A percentile compares a stretch with the other conserved stretches of the same genome.
phyloP scores from a whole-genome alignment of 2,329 filamentous ascomycete species.

The Teratosphaeria viscida region DNA sequence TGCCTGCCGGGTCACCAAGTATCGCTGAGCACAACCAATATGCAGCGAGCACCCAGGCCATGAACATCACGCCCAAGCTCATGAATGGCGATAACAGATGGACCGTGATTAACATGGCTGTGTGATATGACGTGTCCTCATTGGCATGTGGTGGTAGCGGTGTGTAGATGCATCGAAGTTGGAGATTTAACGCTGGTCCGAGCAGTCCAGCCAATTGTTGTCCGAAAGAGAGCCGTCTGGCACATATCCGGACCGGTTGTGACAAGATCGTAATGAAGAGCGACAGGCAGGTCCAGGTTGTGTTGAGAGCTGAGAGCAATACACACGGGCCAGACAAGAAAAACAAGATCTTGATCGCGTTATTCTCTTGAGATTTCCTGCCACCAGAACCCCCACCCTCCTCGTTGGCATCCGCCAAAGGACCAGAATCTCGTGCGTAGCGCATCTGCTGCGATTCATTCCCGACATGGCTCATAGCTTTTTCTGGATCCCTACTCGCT shows the following conservation, averaged over 20 bases:
- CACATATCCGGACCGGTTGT: slow-evolving; percentile 46
- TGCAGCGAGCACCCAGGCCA: slow-evolving; percentile 48
- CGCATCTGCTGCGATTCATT: slow-evolving; percentile 5
- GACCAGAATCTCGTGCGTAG: slow-evolving; percentile 3
- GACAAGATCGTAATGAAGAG: slow-evolving; percentile 41
- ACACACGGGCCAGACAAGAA: slow-evolving; percentile 45
- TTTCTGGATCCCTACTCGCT: slow-evolving; percentile 15
- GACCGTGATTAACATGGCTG: slow-evolving; percentile 40
- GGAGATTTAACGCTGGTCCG: slow-evolving; percentile 42
- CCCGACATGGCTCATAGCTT: slow-evolving; percentile 11
- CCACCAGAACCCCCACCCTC: slow-evolving; percentile 28
- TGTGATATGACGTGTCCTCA: slow-evolving; percentile 29
- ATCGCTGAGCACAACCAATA: slow-evolving; percentile 47
- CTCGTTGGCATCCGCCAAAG: slow-evolving; percentile 13
- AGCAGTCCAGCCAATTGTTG: slow-evolving; percentile 43
- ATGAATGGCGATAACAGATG: slow-evolving; percentile 47
- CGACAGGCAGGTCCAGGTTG: slow-evolving; percentile 44
- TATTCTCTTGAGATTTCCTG: slow-evolving; percentile 31
- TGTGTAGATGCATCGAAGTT: slow-evolving; percentile 40
- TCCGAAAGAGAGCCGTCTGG: slow-evolving; percentile 36
- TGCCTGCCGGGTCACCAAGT: slow-evolving; percentile 50
- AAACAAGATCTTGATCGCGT: slow-evolving; percentile 37
- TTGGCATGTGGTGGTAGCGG: slow-evolving; percentile 20
- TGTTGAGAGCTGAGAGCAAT: slow-evolving; percentile 43
- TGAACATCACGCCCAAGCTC: slow-evolving; percentile 45